Evolutionary conservation across 805 yeast species (phyloP).

Genomic region (Schwanniomyces occidentalis): DNA sequence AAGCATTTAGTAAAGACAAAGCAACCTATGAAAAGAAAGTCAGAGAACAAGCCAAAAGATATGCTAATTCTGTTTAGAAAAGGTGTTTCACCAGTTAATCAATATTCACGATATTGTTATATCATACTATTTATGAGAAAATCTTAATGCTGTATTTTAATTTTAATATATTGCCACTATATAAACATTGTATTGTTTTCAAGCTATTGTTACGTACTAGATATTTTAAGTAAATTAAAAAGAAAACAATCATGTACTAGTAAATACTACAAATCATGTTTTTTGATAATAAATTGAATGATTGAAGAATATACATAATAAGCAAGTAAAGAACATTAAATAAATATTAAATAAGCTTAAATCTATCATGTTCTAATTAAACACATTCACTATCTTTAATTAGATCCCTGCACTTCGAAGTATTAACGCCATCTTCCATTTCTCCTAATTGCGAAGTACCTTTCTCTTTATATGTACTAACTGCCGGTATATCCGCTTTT

Average conservation of each 20-base stretch:
- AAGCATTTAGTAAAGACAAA: slow-evolving; percentile 72
- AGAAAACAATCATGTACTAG: too few species aligned
- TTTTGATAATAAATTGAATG: too few species aligned
- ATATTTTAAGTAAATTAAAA: too few species aligned
- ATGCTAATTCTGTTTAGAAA: slow-evolving; percentile 42
- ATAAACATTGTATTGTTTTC: too few species aligned
- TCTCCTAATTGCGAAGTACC: slow-evolving; percentile 76
- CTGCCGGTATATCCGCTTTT: slow-evolving; percentile 97
- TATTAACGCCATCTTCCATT: slow-evolving; percentile 33
- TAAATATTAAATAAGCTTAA: not conserved
- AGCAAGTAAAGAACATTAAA: not conserved
- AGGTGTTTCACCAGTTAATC: too few species aligned
- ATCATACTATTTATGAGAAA: too few species aligned
- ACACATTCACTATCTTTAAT: slow-evolving; percentile 35
- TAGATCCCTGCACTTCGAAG: slow-evolving; percentile 50
- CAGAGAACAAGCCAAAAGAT: slow-evolving; percentile 74
- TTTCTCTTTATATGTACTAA: slow-evolving; percentile 91
- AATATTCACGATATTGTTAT: too few species aligned
- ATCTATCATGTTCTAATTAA: not conserved
- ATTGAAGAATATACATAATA: not conserved
- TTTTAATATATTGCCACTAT: slow-evolving; percentile 1
- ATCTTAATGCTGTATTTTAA: slow-evolving; percentile 3
- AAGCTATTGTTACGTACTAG: too few species aligned
- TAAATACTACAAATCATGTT: too few species aligned
- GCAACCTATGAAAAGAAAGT: slow-evolving; percentile 74